Base-by-base conservation (phyloP, 2,329 filamentous ascomycete genomes). In the Cladosporium sp. region DNA sequence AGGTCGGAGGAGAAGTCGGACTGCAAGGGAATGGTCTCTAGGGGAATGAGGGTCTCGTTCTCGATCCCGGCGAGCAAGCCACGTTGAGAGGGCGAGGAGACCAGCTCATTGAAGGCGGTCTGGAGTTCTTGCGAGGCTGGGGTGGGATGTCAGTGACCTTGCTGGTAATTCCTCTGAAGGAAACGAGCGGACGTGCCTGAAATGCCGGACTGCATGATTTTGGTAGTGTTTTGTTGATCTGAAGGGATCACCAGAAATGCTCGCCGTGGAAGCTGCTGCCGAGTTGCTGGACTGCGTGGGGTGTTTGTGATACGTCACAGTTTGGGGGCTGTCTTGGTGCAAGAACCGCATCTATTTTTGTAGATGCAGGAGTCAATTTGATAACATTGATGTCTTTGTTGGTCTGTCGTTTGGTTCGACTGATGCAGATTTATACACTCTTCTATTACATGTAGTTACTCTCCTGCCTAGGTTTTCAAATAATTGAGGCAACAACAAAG, bases 121-220 rank as follows among this genome's bases (percentile, higher is more conserved):
- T 84, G 80, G 55, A 93, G 85, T 77, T 92, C 88, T 70, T 84
- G 70, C 51, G 88, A 91, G 58, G 86, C 89, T 88, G 65, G 42
- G 22, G 12, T 4, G 20, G 22, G n/a, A 11, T 50, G 47, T 58
- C 34, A 56, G 52, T 13, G 24, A 43, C 37, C 6, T 8, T 12
- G 9, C n/a, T 32, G 27, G 13, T 13, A 13, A 8, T 6, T 6
- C 20, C n/a, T n/a, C n/a, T n/a, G 12, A 24, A 5, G 22, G 5
- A 27, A 9, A 4, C 5, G 9, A 34, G 38, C 17, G 27, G 19
- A 42, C 63, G 44, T 75, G 85, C 85, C 85, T 70, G 84, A 82
- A 61, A 89, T 89, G 70, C 86, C 86, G 30, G 86, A 89, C 75
- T 90, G 86, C 86, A 89, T 89, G 49, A 60, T 78, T 47, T 15